Base-by-base conservation (phyloP, 768 basidiomycete species). In the Lentinula guzmanii region DNA sequence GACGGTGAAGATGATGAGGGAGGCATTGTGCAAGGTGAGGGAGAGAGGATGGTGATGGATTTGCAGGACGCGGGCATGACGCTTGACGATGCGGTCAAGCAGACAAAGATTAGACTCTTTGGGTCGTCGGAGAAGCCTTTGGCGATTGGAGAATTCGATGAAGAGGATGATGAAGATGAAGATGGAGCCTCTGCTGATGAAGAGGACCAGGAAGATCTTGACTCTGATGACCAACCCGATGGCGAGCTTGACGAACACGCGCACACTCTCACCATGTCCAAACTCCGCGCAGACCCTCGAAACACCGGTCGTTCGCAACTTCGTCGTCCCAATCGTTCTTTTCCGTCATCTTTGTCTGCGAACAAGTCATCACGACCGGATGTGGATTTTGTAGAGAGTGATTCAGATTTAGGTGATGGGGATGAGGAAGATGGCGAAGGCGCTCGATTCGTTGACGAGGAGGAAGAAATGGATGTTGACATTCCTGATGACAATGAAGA, bases 31-130 rank as follows among this genome's bases (percentile, higher is more conserved):
- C 90, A 90, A 69, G 96, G 95, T 8, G 96, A 97, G 73, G 97
- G 97, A 15, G 96, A 98, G 70, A 83, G 88, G 70, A 98, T 99
- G 97, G 94, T 99, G 11, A 91, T 98, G 81, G 91, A 93, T 70
- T 79, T 99, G 13, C 97, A 99, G 72, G 97, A 95, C 64, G 91
- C 87, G 18, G 75, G 77, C 33, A 73, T 78, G 2, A 98, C 95
- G 0, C 86, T 99, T 33, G 95, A 88, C 62, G 94, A 95, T 66
- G 83, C 80, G 7, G 87, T 98, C 34, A 82, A 87, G 16, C 82
- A 82, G 61, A 93, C 91, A 66, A 83, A 90, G 61, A 95, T 99
- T 63, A 81, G 83, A 39, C 80, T 99, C 2, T 85, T 98, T 39
- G 92, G 86, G 15, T 84, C 89, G 2, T 98, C 96, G 0, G 87